Percentiles rank a stretch among this genome's conserved stretches.
Conservation (phyloP, 2,329 filamentous ascomycete species). For the Trichophyton mentagrophytes region DNA sequence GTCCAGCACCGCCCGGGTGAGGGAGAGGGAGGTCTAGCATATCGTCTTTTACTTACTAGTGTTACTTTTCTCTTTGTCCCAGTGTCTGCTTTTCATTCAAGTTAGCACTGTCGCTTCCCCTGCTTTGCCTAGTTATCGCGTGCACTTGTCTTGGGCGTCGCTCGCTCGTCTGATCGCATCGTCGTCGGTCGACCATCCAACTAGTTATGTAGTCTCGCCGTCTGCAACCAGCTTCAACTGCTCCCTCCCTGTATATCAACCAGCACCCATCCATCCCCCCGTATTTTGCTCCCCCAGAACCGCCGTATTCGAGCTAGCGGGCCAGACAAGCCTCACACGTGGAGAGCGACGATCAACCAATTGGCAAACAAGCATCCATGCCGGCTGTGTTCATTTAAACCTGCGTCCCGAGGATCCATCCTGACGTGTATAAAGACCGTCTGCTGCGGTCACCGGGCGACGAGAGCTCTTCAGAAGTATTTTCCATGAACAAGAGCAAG, state of each 20-base stretch:
- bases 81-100: neutral
- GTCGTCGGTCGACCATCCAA: no score
- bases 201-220: no score
- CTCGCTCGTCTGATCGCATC: neutral
- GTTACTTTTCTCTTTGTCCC: neutral
- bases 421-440: neutral
- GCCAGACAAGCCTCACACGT: neutral
- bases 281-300: neutral
- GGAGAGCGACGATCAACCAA: neutral
- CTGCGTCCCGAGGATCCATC: neutral
- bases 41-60: neutral
- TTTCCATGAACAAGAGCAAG: neutral
- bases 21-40: conserved; percentile 28
- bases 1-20: conserved; percentile 21
- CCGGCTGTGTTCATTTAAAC: neutral
- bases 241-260: neutral
- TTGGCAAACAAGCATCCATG: neutral
- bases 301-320: neutral
- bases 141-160: neutral
- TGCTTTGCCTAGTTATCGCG: neutral
- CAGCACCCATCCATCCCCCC: neutral
- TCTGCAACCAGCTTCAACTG: neutral
- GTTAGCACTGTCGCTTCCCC: neutral
- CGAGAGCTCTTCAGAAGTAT: neutral
- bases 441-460: neutral